phyloP scores from a whole-genome alignment of 345 rosid genomes.

The Kernera saxatilis region DNA sequence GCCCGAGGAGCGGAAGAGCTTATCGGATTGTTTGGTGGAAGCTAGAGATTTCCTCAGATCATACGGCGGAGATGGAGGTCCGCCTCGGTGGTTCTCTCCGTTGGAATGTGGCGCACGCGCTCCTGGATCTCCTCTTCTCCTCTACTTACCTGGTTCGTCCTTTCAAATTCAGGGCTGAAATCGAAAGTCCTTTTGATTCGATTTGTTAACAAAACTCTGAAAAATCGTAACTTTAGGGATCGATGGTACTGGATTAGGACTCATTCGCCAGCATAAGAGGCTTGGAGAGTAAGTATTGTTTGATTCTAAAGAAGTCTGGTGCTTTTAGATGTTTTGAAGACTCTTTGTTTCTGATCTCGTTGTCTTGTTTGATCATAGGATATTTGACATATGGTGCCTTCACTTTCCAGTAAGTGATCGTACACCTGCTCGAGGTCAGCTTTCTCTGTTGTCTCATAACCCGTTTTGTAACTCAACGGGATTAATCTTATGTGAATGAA shows the following conservation, averaged over 20 bases:
- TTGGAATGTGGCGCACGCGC: conserved; percentile 37
- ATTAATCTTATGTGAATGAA: neutral
- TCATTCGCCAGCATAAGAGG: conserved; percentile 46
- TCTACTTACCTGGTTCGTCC: conserved; percentile 44
- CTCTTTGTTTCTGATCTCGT: neutral
- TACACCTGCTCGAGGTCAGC: conserved; percentile 44
- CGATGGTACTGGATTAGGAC: conserved; percentile 77
- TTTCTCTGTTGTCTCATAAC: neutral
- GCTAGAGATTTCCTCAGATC: conserved; percentile 33
- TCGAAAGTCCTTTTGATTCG: too few relatives aligned
- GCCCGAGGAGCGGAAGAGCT: conserved; percentile 32
- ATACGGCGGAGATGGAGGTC: conserved; percentile 45
- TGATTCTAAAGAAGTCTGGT: too few relatives aligned
- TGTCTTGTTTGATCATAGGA: conserved; percentile 35
- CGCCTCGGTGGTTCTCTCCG: conserved; percentile 77
- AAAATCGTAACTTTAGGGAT: conserved; percentile 38
- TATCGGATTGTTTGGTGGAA: conserved; percentile 37
- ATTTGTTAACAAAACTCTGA: neutral
- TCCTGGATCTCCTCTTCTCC: conserved; percentile 50
- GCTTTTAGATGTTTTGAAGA: too few relatives aligned
- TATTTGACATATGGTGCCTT: conserved; percentile 65
- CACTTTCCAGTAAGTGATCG: conserved; percentile 61
- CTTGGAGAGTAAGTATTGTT: conserved; percentile 49
- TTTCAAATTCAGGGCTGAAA: neutral
- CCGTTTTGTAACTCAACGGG: neutral